Base-by-base conservation (phyloP, 306 rosid species). In the Coriaria nepalensis region DNA sequence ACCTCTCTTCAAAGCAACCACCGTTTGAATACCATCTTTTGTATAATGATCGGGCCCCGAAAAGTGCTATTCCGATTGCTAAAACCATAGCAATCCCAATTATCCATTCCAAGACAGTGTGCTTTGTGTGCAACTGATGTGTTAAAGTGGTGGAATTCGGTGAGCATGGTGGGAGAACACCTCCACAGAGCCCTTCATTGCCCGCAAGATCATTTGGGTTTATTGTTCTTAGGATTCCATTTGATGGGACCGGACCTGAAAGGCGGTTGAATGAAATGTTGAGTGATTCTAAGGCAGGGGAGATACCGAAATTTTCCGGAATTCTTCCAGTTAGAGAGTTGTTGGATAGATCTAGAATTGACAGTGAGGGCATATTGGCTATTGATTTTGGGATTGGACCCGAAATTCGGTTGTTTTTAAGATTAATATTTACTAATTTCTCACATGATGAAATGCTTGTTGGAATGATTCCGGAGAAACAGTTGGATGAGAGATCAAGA, bases 311-410 rank as follows among this genome's bases (percentile, higher is more conserved):
- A 68, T 59, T 82, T 15, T 71, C 80, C 0, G 98, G 98, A 62
- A 90, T 77, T 52, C 73, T 75, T 15, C 98, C 98, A 14, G 79
- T 71, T 1, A 90, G 70, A n/a, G 95, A 79, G 76, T 90, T 90
- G 71, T 82, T 85, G 60, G 95, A 85, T 54, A 90, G 81, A 70
- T 90, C 95, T 47, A 90, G 87, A 55, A 76, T 69, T 55, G 98
- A 78, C 68, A 90, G 56, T 39, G 92, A 52, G 14, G 95, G 81
- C 95, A 90, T 85, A 63, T 56, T 75, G 8, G 87, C 74, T 37
- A 90, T 55, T 51, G 74, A 51, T 45, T 71, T 77, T 12, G 98
- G 98, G 57, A 90, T 90, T 62, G 79, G 76, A 35, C 95, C 94
- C 4, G 46, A 67, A 54, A 90, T 61, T 9, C 41, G 72, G 78